phyloP scores from a whole-genome alignment of 768 basidiomycete species.

The Mycena capillaripes region DNA sequence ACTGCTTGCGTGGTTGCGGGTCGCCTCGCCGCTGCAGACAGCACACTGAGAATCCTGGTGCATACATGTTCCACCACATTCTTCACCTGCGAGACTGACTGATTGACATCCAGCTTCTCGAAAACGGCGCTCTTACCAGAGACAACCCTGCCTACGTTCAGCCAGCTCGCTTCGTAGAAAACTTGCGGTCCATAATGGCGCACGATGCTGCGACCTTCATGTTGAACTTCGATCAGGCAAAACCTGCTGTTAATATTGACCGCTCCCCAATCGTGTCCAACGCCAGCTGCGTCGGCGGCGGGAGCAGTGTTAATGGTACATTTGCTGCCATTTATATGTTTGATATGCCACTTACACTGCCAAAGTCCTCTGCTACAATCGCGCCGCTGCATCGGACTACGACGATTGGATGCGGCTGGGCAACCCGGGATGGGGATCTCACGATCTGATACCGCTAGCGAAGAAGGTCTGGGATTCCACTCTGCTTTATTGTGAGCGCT shows the following conservation, averaged over 20 bases:
- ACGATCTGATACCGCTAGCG: conserved; percentile 6
- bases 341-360: not conserved
- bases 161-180: not conserved
- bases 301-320: conserved; percentile 37
- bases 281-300: conserved; percentile 45
- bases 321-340: no score
- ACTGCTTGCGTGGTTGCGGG: conserved; percentile 8
- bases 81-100: not conserved
- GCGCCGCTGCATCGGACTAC: conserved; percentile 3
- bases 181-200: not conserved
- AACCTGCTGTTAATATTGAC: not conserved
- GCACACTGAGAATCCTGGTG: not conserved
- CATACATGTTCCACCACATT: not conserved
- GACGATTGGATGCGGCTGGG: conserved; percentile 8
- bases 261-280: not conserved
- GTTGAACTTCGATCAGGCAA: not conserved
- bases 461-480: not conserved
- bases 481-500: no score
- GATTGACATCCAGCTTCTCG: no score
- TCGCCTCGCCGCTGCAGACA: conserved; percentile 4
- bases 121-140: not conserved
- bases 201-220: not conserved
- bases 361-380: not conserved
- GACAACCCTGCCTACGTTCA: not conserved
- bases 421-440: conserved; percentile 9